Percentiles rank a stretch among this genome's conserved stretches.
phyloP scores from a whole-genome alignment of 352 stramenopile genomes.

The Globisporangium viniferum region DNA sequence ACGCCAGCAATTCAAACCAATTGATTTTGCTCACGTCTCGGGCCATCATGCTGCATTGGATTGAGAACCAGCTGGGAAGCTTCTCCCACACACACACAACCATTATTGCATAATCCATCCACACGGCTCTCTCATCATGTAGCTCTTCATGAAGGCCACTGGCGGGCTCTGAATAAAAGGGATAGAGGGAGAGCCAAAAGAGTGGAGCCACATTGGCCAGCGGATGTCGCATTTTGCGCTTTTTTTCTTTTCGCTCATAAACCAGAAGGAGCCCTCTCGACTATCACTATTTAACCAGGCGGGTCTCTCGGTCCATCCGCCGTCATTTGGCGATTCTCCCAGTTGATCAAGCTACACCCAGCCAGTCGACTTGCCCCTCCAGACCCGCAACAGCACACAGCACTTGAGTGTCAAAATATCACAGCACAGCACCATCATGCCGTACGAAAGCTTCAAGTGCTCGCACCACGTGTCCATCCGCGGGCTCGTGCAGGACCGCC shows the following conservation, averaged over 20 bases:
- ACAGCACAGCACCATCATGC: slow-evolving; percentile 29
- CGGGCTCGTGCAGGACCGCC: slow-evolving; percentile 57
- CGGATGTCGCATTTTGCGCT: background rate
- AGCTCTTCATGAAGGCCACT: background rate
- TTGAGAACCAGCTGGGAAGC: background rate
- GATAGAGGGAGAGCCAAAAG: background rate
- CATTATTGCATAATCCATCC: background rate
- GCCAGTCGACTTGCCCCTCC: background rate
- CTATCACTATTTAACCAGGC: background rate
- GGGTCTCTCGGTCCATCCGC: background rate
- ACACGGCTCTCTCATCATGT: background rate
- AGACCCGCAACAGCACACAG: background rate
- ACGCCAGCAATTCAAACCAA: no score
- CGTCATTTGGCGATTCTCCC: background rate
- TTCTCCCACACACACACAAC: background rate
- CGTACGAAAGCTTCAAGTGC: slow-evolving; percentile 72
- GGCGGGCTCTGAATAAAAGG: background rate
- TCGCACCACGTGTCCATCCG: slow-evolving; percentile 61
- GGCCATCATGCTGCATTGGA: background rate
- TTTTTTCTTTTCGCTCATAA: background rate
- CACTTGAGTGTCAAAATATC: background rate
- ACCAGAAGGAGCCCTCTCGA: background rate
- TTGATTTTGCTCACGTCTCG: background rate
- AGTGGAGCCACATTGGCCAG: background rate
- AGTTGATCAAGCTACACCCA: background rate